These are phyloP conservation scores for Aureobasidium sp. DNA, from an alignment of 2,329 filamentous ascomycete genomes.

Conservation along the genomic window DNA sequence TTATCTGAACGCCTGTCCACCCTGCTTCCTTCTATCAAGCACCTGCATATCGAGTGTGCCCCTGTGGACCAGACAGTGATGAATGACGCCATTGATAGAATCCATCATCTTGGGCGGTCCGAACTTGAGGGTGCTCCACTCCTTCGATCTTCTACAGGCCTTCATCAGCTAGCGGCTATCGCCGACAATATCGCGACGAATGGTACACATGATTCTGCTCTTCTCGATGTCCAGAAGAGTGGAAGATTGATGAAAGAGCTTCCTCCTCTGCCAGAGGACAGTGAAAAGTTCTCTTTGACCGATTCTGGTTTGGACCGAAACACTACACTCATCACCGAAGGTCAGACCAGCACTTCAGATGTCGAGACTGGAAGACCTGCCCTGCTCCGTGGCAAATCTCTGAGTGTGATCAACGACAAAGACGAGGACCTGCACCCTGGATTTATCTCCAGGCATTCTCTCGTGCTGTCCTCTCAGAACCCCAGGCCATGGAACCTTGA, in stretches of 20 bases:
- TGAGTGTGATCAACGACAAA: conserved; percentile 5
- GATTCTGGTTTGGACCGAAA: conserved; percentile 12
- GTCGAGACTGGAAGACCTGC: conserved; percentile 19
- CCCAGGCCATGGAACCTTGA: conserved; percentile 43
- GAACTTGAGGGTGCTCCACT: conserved; percentile 21
- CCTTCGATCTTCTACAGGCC: conserved; percentile 30
- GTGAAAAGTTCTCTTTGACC: conserved; percentile 15
- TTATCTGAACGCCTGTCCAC: conserved; percentile 42
- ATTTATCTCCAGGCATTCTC: conserved; percentile 24
- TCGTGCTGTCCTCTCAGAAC: conserved; percentile 30
- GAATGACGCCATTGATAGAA: conserved; percentile 33
- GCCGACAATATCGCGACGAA: conserved; percentile 33
- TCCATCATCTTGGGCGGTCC: conserved; percentile 25
- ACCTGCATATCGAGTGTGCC: conserved; percentile 33
- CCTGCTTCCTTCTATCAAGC: conserved; percentile 38
- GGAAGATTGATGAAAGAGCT: conserved; percentile 30
- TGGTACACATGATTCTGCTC: conserved; percentile 31
- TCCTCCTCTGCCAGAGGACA: conserved; percentile 27
- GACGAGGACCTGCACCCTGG: conserved; percentile 2
- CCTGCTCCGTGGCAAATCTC: conserved; percentile 24
- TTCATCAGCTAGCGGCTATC: conserved; percentile 32
- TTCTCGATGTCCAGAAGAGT: conserved; percentile 18
- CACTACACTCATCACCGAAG: conserved; percentile 6
- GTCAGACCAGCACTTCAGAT: not conserved
- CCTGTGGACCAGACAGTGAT: conserved; percentile 31